Evolutionary conservation across 2,329 filamentous ascomycete species (phyloP).

Genomic region (Trematosphaeria pertusa): DNA sequence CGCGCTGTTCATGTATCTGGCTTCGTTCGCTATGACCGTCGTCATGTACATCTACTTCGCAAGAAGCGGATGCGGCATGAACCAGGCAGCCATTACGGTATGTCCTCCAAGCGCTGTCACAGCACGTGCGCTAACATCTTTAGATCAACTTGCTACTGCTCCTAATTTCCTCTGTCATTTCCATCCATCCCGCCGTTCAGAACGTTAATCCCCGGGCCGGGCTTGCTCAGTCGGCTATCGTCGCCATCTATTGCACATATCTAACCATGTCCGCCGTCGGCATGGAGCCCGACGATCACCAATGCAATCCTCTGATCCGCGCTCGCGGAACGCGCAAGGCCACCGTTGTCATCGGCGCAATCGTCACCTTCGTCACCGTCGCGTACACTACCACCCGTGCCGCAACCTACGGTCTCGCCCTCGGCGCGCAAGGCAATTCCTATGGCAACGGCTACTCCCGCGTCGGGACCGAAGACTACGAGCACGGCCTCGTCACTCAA

Average conservation of each 20-base stretch:
- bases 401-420: slow-evolving; percentile 84
- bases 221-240: slow-evolving; percentile 96
- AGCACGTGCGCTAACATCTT: slow-evolving; percentile 6
- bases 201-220: slow-evolving; percentile 92
- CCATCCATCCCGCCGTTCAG: slow-evolving; percentile 88
- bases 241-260: slow-evolving; percentile 97
- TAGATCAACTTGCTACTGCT: slow-evolving; percentile 84
- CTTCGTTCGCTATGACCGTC: slow-evolving; percentile 90
- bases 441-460: slow-evolving; percentile 61
- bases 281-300: slow-evolving; percentile 95
- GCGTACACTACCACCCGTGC: slow-evolving; percentile 97
- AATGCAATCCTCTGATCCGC: slow-evolving; percentile 90
- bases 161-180: slow-evolving; percentile 79
- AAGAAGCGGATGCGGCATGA: slow-evolving; percentile 82
- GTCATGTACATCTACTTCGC: slow-evolving; percentile 99
- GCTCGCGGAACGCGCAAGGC: slow-evolving; percentile 88
- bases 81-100: slow-evolving; percentile 89
- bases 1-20: slow-evolving; percentile 91
- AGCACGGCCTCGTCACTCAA: slow-evolving; percentile 86
- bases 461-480: slow-evolving; percentile 72
- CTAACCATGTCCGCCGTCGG: slow-evolving; percentile 97
- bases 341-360: slow-evolving; percentile 88
- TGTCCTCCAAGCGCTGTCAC: slow-evolving; percentile 23
- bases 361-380: slow-evolving; percentile 95
- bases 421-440: slow-evolving; percentile 66